phyloP scores from a whole-genome alignment of 768 basidiomycete genomes.

The Udeniomyces megalosporus region DNA sequence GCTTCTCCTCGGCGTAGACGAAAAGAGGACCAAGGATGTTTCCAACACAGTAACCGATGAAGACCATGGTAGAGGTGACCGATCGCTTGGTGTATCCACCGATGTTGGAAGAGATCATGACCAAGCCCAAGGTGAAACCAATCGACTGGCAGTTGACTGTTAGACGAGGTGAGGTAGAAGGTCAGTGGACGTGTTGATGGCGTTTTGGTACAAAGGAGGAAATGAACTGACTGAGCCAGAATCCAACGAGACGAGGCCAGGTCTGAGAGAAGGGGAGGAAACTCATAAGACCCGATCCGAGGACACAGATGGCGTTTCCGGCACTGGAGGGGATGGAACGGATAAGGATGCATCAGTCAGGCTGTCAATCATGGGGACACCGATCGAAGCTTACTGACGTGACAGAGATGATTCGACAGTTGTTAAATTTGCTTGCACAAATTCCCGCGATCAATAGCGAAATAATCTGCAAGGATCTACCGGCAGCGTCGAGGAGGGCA shows the following conservation, averaged over 20 bases:
- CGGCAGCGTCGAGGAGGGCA: slow-evolving; percentile 29
- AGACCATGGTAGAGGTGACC: slow-evolving; percentile 26
- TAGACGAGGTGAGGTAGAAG: neutral
- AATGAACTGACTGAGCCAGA: slow-evolving; percentile 23
- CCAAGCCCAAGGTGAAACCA: slow-evolving; percentile 30
- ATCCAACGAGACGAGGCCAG: slow-evolving; percentile 27
- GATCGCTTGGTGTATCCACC: slow-evolving; percentile 23
- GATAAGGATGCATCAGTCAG: too few species aligned
- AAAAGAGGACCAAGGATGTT: slow-evolving; percentile 24
- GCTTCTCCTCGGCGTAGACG: slow-evolving; percentile 22
- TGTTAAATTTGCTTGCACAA: slow-evolving; percentile 25
- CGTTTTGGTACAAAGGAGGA: neutral
- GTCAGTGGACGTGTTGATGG: neutral
- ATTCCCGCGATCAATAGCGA: slow-evolving; percentile 29
- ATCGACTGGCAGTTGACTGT: slow-evolving; percentile 21
- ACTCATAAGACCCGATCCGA: slow-evolving; percentile 26
- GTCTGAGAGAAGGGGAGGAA: slow-evolving; percentile 26
- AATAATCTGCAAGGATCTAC: slow-evolving; percentile 29
- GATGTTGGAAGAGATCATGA: slow-evolving; percentile 24
- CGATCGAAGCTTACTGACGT: slow-evolving; percentile 26
- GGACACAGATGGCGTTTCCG: slow-evolving; percentile 12
- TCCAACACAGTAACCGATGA: slow-evolving; percentile 26
- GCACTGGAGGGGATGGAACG: too few species aligned
- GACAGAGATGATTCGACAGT: slow-evolving; percentile 26
- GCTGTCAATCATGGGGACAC: neutral